A percentile compares a stretch with the other conserved stretches of the same genome.
phyloP scores from a whole-genome alignment of 768 basidiomycete species.

The Saitozyma podzolica region DNA sequence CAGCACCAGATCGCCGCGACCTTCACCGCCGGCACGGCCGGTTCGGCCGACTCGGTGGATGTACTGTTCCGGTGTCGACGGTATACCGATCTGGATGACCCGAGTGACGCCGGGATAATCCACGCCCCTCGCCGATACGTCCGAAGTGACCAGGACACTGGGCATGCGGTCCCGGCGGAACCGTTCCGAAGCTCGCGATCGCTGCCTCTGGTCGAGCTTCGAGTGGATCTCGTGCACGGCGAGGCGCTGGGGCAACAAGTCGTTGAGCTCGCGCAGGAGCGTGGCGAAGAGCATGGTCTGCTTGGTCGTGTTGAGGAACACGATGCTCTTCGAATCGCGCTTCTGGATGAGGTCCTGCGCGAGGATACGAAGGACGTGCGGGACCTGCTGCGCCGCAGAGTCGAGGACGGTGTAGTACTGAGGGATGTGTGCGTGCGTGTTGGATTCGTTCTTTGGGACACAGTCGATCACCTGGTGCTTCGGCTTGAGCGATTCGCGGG shows the following conservation, averaged over 20 bases:
- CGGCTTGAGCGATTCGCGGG: conserved; percentile 61
- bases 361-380: conserved; percentile 74
- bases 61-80: conserved; percentile 68
- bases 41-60: conserved; percentile 84
- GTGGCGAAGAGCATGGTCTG: conserved; percentile 73
- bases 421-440: conserved; percentile 69
- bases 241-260: conserved; percentile 61
- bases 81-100: conserved; percentile 87
- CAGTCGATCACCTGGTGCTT: conserved; percentile 74
- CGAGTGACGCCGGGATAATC: conserved; percentile 87
- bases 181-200: conserved; percentile 61
- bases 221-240: conserved; percentile 79
- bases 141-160: conserved; percentile 75
- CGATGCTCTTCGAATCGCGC: conserved; percentile 69
- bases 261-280: conserved; percentile 61
- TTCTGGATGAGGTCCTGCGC: conserved; percentile 82
- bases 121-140: conserved; percentile 83
- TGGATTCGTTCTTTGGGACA: conserved; percentile 62
- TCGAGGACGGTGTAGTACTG: conserved; percentile 80
- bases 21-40: conserved; percentile 65
- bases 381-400: conserved; percentile 66
- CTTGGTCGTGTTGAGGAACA: conserved; percentile 84
- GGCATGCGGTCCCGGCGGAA: conserved; percentile 64
- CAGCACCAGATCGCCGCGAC: conserved; percentile 76
- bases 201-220: conserved; percentile 63